Base-by-base conservation (phyloP, 331 rosid species). In the Dryas integrifolia region DNA sequence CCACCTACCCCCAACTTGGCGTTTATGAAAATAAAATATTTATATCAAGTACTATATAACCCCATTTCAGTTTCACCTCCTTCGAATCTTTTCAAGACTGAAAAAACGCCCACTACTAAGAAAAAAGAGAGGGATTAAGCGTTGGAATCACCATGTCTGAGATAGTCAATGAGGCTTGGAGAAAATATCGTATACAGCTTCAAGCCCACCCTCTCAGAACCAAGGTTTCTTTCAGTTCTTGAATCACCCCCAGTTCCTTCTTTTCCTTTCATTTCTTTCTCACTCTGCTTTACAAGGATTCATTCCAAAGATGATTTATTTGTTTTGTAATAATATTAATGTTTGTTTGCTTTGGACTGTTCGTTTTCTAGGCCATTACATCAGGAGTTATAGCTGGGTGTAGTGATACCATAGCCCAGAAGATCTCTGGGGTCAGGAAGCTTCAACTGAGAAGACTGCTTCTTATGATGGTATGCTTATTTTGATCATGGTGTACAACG, bases 121-220 rank as follows among this genome's bases (percentile, higher is more conserved):
- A 48, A 40, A 60, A 11, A 11, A 70, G 38, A 21, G 64, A 35
- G 57, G 15, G 60, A 26, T 63, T 70, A 72, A 79, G 6, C 64
- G 2, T 39, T 52, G 63, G 51, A 48, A 58, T 38, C 10, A 77
- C 72, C 90, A 92, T 93, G 98, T 80, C 96, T 63, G 90, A 88
- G 66, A 70, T 70, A 72, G 91, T 90, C 82, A 86, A 58, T 72
- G 82, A 81, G 46, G 88, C 85, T 44, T 86, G 84, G 88, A 79
- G 72, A 78, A 89, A 82, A 70, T 93, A 93, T 75, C 87, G 85
- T 30, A 69, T 79, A 4, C 97, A 90, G 53, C 98, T 93, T 82
- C 92, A 89, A 59, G 79, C 77, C 41, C 85, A 93, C 79, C 98
- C 98, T 77, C 96, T 93, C 70, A 81, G 98, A 79, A 93, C 98